Base-by-base conservation (phyloP, 441 rosid genomes). In the Erodium moschatum region DNA sequence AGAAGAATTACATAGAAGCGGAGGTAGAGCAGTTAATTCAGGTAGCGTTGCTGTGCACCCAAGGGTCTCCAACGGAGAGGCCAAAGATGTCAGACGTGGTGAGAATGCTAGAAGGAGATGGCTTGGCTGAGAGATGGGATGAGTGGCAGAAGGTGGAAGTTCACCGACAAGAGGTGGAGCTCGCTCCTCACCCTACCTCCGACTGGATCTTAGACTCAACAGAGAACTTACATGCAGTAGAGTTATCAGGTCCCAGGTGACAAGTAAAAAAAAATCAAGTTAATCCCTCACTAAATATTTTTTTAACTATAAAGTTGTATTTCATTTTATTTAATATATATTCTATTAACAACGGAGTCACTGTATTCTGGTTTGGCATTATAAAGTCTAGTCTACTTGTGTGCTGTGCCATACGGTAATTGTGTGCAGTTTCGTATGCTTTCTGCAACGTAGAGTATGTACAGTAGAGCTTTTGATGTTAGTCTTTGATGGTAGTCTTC, bases 11-110 rank as follows among this genome's bases (percentile, higher is more conserved):
- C 35, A 79, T 81, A 48, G 92, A 83, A 65, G 78, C 84, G 5
- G 96, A 89, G 81, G 97, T 91, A 73, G 96, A 91, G 81, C 87
- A 85, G 77, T 74, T 89, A 56, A 87, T 91, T 77, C 96, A 91
- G 81, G 93, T 91, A 40, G 93, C 96, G 2, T 78, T 91, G 67
- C 84, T 91, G 38, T 87, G 97, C 78, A 91, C 97, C 1, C 96
- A 89, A 69, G 85, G 91, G 72, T 84, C 87, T 18, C 97, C 94
- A 0, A 74, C 74, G 82, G 93, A 91, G 63, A 84, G 96, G 67
- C 97, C 97, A 0, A 91, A 91, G 82, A 91, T 91, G 97, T 83
- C 92, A 1, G 97, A 91, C 68, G 97, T 89, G 50, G 96, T 91
- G 61, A 84, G 92, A 75, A 91, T 91, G 93, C 96, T 91, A 2